Conservation (phyloP, 2,329 filamentous ascomycete genomes). For the Alternaria tenuissima region DNA sequence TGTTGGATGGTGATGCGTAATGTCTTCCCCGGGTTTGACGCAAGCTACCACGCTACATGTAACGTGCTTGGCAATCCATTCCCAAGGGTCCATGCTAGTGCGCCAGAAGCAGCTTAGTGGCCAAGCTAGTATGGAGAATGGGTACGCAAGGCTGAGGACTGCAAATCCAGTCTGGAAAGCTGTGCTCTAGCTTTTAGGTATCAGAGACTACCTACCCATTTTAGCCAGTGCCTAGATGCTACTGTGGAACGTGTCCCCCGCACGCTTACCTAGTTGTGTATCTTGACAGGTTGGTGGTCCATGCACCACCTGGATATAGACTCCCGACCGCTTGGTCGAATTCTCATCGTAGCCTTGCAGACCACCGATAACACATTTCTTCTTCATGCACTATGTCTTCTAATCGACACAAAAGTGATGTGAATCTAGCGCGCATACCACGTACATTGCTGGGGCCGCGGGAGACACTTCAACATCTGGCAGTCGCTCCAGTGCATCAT, state of each 20-base stretch:
- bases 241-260: not conserved
- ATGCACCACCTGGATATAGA: too few relatives aligned
- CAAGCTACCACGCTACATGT: slow-evolving; percentile 16
- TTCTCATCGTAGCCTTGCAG: not conserved
- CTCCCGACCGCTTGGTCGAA: not conserved
- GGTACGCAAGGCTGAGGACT: slow-evolving; percentile 10
- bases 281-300: not conserved
- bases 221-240: not conserved
- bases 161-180: not conserved
- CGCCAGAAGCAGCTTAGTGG: not conserved
- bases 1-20: slow-evolving; percentile 11
- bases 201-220: not conserved
- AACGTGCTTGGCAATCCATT: slow-evolving; percentile 11
- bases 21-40: slow-evolving; percentile 12
- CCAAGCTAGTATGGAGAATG: slow-evolving; percentile 1
- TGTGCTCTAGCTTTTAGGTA: slow-evolving; percentile 2
- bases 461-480: not conserved
- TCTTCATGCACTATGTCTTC: not conserved
- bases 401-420: not conserved
- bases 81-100: slow-evolving; percentile 4
- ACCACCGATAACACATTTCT: not conserved
- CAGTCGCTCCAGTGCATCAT: not conserved
- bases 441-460: not conserved
- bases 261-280: not conserved
- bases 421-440: not conserved